Evolutionary conservation across 2,329 filamentous ascomycete species (phyloP).

Genomic region (Neonectria hederae): DNA sequence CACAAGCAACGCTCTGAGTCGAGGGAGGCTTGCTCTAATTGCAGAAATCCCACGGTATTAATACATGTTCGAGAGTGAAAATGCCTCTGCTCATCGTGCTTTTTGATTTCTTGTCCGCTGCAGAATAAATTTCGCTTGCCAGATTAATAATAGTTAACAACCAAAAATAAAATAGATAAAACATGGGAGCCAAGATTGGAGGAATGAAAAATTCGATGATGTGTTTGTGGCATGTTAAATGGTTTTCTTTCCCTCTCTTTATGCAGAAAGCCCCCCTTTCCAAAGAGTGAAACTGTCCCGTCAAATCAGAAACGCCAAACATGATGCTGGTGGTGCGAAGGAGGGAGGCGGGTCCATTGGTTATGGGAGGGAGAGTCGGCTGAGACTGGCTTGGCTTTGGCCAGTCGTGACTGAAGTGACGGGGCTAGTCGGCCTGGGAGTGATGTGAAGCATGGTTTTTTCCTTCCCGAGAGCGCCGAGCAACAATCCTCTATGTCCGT

Average conservation of each 20-base stretch:
- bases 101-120: constrained; percentile 28
- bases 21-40: constrained; percentile 35
- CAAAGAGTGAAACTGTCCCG: constrained; percentile 21
- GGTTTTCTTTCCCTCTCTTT: constrained; percentile 6
- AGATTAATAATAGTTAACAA: constrained; percentile 28
- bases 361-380: constrained; percentile 8
- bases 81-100: constrained; percentile 26
- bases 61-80: constrained; percentile 44
- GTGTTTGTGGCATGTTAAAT: constrained; percentile 17
- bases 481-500: constrained; percentile 40
- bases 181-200: constrained; percentile 14
- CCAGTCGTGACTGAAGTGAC: constrained; percentile 10
- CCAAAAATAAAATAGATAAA: constrained; percentile 27
- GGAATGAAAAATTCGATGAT: constrained; percentile 17
- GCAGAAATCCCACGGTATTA: constrained; percentile 40
- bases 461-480: constrained; percentile 33
- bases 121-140: constrained; percentile 30
- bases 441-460: constrained; percentile 18
- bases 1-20: background rate
- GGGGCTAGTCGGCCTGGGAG: constrained; percentile 15
- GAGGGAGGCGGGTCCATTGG: constrained; percentile 11
- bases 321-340: constrained; percentile 17
- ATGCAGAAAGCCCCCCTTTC: constrained; percentile 14
- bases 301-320: constrained; percentile 12
- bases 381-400: constrained; percentile 1